Conservation (phyloP, 1,139 yeast species). For the Pichiaceae sp. region DNA sequence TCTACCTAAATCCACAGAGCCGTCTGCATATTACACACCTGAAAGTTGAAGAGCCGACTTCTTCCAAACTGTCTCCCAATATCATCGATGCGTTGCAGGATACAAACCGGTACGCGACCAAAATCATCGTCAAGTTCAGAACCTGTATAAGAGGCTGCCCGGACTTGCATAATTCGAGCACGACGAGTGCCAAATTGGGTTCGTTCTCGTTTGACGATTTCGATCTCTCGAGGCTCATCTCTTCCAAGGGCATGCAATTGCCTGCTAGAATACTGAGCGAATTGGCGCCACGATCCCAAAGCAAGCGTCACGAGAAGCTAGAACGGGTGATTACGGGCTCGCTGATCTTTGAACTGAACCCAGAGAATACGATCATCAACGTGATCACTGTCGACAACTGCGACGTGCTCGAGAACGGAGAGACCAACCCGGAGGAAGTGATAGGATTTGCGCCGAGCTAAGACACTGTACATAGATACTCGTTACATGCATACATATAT, state of each 20-base stretch:
- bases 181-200: constrained; percentile 18
- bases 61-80: constrained; percentile 3
- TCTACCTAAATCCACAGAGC: constrained; percentile 43
- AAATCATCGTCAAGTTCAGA: constrained; percentile 52
- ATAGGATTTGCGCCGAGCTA: constrained; percentile 16
- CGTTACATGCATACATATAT: not conserved
- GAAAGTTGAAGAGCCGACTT: constrained; percentile 22
- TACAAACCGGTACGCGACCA: constrained; percentile 35
- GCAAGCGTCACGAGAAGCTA: constrained; percentile 12
- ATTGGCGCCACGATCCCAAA: not conserved
- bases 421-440: constrained; percentile 9
- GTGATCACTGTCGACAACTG: constrained; percentile 78
- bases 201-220: constrained; percentile 29
- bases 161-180: constrained; percentile 27
- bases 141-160: constrained; percentile 48
- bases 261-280: constrained; percentile 1
- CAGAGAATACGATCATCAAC: constrained; percentile 44
- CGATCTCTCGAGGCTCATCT: constrained; percentile 13
- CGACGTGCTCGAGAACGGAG: constrained; percentile 47
- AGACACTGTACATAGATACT: constrained; percentile 1
- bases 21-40: constrained; percentile 44
- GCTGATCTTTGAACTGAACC: constrained; percentile 66
- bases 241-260: not conserved
- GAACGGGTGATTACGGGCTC: constrained; percentile 58
- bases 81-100: constrained; percentile 19